Evolutionary conservation across 805 yeast species (phyloP).

Genomic region (Ogataea wickerhamii): DNA sequence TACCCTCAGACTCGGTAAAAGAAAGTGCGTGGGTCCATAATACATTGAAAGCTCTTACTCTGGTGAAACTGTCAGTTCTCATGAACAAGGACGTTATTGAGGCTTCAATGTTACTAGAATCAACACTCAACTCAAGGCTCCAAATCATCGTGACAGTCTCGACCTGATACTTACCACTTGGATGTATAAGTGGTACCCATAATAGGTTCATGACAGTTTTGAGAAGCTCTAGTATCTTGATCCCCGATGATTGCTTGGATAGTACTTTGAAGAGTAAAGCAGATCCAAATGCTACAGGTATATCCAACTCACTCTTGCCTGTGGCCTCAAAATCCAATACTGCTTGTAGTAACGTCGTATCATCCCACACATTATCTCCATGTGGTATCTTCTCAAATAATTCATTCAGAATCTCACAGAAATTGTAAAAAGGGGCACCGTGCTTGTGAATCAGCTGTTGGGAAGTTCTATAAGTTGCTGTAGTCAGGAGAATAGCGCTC

Average conservation of each 20-base stretch:
- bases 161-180: constrained; percentile 57
- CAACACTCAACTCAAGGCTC: constrained; percentile 52
- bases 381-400: constrained; percentile 47
- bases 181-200: constrained; percentile 53
- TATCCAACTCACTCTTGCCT: background rate
- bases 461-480: constrained; percentile 25
- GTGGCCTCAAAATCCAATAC: constrained; percentile 26
- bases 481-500: constrained; percentile 37
- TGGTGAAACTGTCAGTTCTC: constrained; percentile 35
- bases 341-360: constrained; percentile 22
- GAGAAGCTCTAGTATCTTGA: constrained; percentile 37
- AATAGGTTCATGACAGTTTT: constrained; percentile 41
- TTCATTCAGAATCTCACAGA: constrained; percentile 34
- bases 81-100: constrained; percentile 58
- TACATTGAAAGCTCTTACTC: constrained; percentile 54
- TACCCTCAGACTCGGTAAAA: constrained; percentile 44
- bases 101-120: constrained; percentile 63
- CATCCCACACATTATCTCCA: constrained; percentile 29
- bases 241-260: constrained; percentile 26
- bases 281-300: constrained; percentile 41
- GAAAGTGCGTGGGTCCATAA: constrained; percentile 70
- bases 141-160: constrained; percentile 68
- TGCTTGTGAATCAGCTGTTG: constrained; percentile 12
- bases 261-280: constrained; percentile 39
- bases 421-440: constrained; percentile 26